Conservation (phyloP, 108 stramenopile genomes). For the Skeletonema marinoi region DNA sequence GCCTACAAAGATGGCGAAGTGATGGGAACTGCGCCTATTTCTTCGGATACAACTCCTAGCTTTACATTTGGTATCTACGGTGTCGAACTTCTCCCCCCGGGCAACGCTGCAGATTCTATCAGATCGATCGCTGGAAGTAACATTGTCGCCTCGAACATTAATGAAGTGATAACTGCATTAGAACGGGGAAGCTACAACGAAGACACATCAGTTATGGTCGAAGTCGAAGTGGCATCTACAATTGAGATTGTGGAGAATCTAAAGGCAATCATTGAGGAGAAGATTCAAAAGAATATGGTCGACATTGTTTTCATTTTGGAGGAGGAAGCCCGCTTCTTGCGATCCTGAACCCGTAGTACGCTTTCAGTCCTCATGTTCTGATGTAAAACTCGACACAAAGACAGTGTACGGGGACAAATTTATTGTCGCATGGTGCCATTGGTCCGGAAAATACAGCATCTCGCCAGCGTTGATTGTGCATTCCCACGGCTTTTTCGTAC, state of each 20-base stretch:
- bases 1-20: constrained; percentile 14
- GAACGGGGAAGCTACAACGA: constrained; percentile 11
- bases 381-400: constrained; percentile 90
- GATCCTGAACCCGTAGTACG: not conserved
- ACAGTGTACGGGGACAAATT: constrained; percentile 88
- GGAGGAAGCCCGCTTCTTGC: constrained; percentile 12
- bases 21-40: not conserved
- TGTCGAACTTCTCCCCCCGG: constrained; percentile 15
- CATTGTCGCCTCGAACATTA: constrained; percentile 18
- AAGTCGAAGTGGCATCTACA: constrained; percentile 18
- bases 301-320: constrained; percentile 15
- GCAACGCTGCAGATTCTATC: constrained; percentile 36
- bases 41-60: not conserved
- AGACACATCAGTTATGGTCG: constrained; percentile 8
- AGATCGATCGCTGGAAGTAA: constrained; percentile 25
- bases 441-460: constrained; percentile 83
- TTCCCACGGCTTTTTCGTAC: constrained; percentile 61
- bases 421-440: constrained; percentile 91
- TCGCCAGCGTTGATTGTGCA: constrained; percentile 83
- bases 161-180: constrained; percentile 19
- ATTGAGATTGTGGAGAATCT: constrained; percentile 20
- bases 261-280: constrained; percentile 13
- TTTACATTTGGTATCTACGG: constrained; percentile 32
- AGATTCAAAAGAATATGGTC: constrained; percentile 4
- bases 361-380: constrained; percentile 49